These are phyloP conservation scores for Starmerella gropengiesseri DNA, from an alignment of 805 yeast genomes.

Conservation along the genomic window DNA sequence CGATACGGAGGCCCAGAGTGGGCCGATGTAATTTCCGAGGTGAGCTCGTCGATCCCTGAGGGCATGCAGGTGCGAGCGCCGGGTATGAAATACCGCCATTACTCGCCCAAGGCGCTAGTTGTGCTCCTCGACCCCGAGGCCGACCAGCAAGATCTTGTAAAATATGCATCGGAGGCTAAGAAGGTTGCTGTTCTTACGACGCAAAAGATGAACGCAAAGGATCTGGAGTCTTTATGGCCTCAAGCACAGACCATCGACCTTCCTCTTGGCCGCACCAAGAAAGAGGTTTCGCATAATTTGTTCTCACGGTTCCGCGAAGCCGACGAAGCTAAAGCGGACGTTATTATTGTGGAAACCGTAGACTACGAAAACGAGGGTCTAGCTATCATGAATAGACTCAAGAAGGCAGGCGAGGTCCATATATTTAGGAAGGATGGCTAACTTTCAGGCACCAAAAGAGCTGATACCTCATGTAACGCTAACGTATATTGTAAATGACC, in stretches of 20 bases:
- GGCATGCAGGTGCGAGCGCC: slow-evolving; percentile 73
- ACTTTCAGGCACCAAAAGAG: too few species aligned
- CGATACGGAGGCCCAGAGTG: slow-evolving; percentile 57
- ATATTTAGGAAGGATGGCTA: too few species aligned
- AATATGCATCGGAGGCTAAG: not conserved
- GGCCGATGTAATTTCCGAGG: slow-evolving; percentile 38
- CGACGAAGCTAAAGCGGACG: slow-evolving; percentile 56
- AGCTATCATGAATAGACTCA: slow-evolving; percentile 86
- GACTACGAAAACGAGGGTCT: slow-evolving; percentile 68
- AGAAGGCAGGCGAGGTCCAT: slow-evolving; percentile 55
- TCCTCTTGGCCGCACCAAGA: slow-evolving; percentile 39
- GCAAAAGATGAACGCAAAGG: slow-evolving; percentile 26
- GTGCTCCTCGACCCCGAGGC: slow-evolving; percentile 47
- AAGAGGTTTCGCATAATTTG: slow-evolving; percentile 61
- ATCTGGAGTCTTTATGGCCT: slow-evolving; percentile 11
- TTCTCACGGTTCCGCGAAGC: slow-evolving; percentile 65
- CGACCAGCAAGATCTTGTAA: slow-evolving; percentile 21
- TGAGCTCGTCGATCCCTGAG: slow-evolving; percentile 44
- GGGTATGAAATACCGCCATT: slow-evolving; percentile 95
- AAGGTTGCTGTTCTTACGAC: slow-evolving; percentile 40
- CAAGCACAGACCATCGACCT: slow-evolving; percentile 12
- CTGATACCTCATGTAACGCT: too few species aligned
- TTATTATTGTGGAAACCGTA: slow-evolving; percentile 77
- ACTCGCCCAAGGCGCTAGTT: slow-evolving; percentile 83
- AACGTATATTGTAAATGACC: too few species aligned